Base-by-base conservation (phyloP, 2,329 filamentous ascomycete species). In the Botrytis medusae region DNA sequence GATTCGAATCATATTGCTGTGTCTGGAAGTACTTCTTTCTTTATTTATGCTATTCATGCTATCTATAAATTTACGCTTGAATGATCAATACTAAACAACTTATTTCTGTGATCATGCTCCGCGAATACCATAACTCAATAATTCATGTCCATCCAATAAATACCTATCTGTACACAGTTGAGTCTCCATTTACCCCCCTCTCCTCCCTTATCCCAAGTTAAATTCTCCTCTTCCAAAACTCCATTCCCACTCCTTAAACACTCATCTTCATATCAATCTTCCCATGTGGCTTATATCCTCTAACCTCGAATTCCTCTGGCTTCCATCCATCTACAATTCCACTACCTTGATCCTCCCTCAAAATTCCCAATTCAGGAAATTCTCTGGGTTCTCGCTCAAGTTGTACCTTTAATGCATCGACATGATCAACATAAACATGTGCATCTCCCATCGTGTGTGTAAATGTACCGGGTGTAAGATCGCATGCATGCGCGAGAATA, bases 231-330 rank as follows among this genome's bases (percentile, higher is more conserved):
- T 37, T 61, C 2, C 40, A n/a, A 42, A 63, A 20, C 61, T 54
- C 22, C 34, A 37, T 54, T 37, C 0, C 48, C 25, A 32, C 5
- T 4, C 16, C 34, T 48, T 76, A 80, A 37, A 98, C 95, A 80
- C 93, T 97, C 96, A 99, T 99, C 85, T 98, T 98, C 96, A 99
- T 99, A 62, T 93, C 88, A 84, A 99, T 97, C 8, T 88, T 88
- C 85, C 95, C 95, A 82, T 98, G 94, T 73, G 96, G 95, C 68
- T 95, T 89, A 82, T 99, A 99, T 0, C 92, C 95, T 79, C 93
- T 87, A 9, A 99, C 88, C 74, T 92, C 90, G 81, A 99, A 95
- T 75, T 99, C 95, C 77, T 97, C 94, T 1, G 90, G 86, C 81
- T 89, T 91, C 94, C 96, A 98, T 1, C 93, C 94, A 81, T 99